Base-by-base conservation (phyloP, 2,329 filamentous ascomycete genomes). In the Tolypocladium inflatum region DNA sequence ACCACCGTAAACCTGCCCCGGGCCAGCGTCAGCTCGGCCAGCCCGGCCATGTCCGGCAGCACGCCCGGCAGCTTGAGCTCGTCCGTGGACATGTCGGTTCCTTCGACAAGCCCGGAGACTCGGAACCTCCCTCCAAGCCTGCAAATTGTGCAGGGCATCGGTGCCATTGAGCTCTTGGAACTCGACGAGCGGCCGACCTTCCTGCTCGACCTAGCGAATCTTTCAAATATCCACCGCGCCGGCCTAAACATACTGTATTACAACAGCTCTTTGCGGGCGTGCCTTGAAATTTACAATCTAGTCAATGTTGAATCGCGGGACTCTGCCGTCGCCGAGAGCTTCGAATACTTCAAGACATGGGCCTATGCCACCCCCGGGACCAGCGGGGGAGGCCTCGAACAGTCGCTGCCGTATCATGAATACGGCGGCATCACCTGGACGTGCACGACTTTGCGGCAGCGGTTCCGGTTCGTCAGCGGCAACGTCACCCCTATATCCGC, bases 111-210 rank as follows among this genome's bases (percentile, higher is more conserved):
- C 56, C 79, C 82, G 10, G 84, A 85, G 58, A 70, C 71, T 33
- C 75, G 76, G 61, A 71, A 74, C 7, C 72, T 76, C 57, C 70
- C 75, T 1, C 76, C 82, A 2, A 76, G 78, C 6, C 62, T 83
- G 51, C 78, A 84, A 55, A 74, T 84, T 55, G 76, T 92, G 5
- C 82, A 82, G 48, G 80, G 81, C 33, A 77, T 91, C 55, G 86
- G 87, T 30, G 79, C 90, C 11, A 73, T 87, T 23, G 90, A 93
- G 69, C 74, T 93, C 43, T 71, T 94, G 45, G 89, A 93, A 66
- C 82, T 88, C 63, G 90, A 94, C 68, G 83, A 87, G 55, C 78
- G 90, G 53, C 90, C 89, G 3, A 89, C 87, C 0, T 90, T 93
- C 65, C 80, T 93, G 48, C 77, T 93, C 39, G 89, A 93, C 65